These are phyloP conservation scores for Dothistroma septosporum DNA, from an alignment of 2,329 filamentous ascomycete genomes.

Conservation along the genomic window DNA sequence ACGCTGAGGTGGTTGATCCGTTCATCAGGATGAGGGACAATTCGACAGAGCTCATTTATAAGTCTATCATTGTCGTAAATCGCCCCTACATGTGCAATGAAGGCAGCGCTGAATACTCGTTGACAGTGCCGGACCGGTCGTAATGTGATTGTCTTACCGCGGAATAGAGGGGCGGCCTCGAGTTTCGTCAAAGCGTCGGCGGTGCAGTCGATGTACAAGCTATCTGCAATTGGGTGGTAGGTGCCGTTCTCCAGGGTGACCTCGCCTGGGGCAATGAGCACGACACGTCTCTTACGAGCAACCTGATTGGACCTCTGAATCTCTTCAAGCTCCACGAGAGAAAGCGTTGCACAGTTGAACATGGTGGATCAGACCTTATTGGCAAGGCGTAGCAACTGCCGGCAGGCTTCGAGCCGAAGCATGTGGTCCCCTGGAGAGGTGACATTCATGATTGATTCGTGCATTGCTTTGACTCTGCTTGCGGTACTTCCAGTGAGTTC, in stretches of 20 bases:
- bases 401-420: conserved; percentile 5
- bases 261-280: conserved; percentile 5
- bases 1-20: conserved; percentile 10
- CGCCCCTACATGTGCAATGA: conserved; percentile 21
- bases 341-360: conserved; percentile 20
- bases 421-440: conserved; percentile 14
- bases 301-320: conserved; percentile 14
- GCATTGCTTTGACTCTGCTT: neutral
- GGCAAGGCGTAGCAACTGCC: conserved; percentile 8
- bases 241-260: conserved; percentile 12
- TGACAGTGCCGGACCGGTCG: conserved; percentile 22
- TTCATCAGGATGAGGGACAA: conserved; percentile 15
- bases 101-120: conserved; percentile 22
- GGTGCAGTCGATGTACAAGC: conserved; percentile 20
- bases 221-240: conserved; percentile 8
- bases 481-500: conserved; percentile 2
- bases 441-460: conserved; percentile 12
- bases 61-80: conserved; percentile 9
- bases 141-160: conserved; percentile 12
- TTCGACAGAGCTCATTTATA: conserved; percentile 17
- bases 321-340: conserved; percentile 15
- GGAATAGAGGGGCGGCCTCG: conserved; percentile 14
- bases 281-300: conserved; percentile 15
- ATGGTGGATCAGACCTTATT: conserved; percentile 14
- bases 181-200: conserved; percentile 14